Percentiles rank a stretch among this genome's conserved stretches.
phyloP scores from a whole-genome alignment of 2,329 filamentous ascomycete genomes.

The Rachicladosporium sp. region DNA sequence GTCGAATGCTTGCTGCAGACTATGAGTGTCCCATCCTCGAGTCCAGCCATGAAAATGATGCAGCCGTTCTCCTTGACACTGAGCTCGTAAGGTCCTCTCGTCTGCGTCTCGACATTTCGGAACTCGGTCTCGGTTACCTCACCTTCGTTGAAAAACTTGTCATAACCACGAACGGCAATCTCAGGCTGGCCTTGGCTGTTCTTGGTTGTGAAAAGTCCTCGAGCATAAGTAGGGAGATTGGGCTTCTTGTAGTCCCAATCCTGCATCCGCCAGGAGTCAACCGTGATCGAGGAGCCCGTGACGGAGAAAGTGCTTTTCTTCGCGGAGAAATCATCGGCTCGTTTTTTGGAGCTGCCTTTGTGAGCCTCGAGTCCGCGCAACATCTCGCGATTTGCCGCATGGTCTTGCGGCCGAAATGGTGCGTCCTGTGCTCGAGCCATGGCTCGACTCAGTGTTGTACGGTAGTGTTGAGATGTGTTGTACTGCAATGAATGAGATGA shows the following conservation, averaged over 20 bases:
- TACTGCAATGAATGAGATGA: no score
- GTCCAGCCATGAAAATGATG: constrained; percentile 90
- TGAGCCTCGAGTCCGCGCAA: constrained; percentile 52
- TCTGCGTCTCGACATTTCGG: constrained; percentile 62
- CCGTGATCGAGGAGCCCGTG: constrained; percentile 50
- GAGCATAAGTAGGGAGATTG: constrained; percentile 79
- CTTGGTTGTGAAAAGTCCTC: constrained; percentile 81
- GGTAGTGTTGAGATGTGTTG: background rate
- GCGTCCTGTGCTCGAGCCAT: constrained; percentile 43
- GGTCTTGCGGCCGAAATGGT: constrained; percentile 59
- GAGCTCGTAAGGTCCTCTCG: constrained; percentile 80
- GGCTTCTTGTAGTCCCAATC: constrained; percentile 92
- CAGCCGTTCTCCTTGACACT: constrained; percentile 99
- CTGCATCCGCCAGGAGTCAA: constrained; percentile 86
- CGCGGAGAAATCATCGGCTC: constrained; percentile 53
- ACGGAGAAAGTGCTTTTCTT: constrained; percentile 72
- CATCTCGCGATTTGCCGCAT: constrained; percentile 53
- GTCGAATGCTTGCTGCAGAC: constrained; percentile 99
- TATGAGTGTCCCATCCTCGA: constrained; percentile 77
- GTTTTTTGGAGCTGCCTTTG: constrained; percentile 35
- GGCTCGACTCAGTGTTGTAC: constrained; percentile 2
- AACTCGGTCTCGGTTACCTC: constrained; percentile 76
- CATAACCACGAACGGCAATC: constrained; percentile 82
- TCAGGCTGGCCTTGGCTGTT: constrained; percentile 54
- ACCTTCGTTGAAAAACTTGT: constrained; percentile 95